Evolutionary conservation across 176 grass and related monocot species (phyloP).

Genomic region (Miscanthus lutarioriparius): DNA sequence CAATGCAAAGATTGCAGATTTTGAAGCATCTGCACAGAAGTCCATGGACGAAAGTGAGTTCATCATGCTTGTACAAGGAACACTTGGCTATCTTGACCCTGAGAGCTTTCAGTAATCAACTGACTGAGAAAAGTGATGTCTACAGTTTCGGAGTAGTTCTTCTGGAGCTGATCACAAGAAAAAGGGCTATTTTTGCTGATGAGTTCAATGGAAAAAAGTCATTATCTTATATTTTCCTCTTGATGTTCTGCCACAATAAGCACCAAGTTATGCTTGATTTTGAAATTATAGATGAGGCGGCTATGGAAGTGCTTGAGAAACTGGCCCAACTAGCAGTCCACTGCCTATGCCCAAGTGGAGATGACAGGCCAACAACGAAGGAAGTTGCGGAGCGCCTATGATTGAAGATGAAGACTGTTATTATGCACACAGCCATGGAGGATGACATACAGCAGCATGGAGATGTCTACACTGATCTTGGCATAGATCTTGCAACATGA

Average conservation of each 20-base stretch:
- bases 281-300: not conserved
- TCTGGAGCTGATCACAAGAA: conserved; percentile 64
- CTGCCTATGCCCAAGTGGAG: conserved; percentile 17
- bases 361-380: conserved; percentile 34
- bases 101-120: conserved; percentile 56
- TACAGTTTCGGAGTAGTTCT: conserved; percentile 73
- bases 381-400: conserved; percentile 23
- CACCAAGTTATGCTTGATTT: not conserved
- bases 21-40: conserved; percentile 57
- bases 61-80: conserved; percentile 67
- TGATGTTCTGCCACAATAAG: conserved; percentile 32
- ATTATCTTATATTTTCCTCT: not conserved
- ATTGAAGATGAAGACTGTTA: not conserved
- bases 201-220: conserved; percentile 19
- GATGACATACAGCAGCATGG: not conserved
- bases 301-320: not conserved
- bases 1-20: conserved; percentile 54
- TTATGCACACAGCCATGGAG: not conserved
- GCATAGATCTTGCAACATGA: not conserved
- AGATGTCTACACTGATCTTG: not conserved
- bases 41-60: conserved; percentile 53
- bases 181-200: conserved; percentile 50
- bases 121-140: conserved; percentile 77
- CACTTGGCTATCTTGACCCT: conserved; percentile 65
- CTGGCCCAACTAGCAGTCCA: not conserved